Percentiles rank a stretch among this genome's conserved stretches.
Evolutionary conservation across 2,329 filamentous ascomycete genomes (phyloP).

Genomic region (Ceratocystis harringtonii): DNA sequence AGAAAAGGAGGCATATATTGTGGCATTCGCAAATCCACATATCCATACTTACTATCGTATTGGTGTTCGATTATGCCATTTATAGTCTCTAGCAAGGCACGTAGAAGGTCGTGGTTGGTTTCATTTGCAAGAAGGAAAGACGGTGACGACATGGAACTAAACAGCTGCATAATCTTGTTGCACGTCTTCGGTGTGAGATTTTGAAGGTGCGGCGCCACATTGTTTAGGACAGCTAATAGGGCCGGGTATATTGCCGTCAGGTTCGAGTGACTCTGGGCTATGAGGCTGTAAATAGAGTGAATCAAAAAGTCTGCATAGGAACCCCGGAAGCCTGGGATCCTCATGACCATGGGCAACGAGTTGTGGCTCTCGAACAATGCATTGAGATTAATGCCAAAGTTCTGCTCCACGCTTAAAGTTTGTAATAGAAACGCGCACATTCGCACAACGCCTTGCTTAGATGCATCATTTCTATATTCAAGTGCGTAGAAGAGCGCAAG

Average conservation of each 20-base stretch:
- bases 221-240: conserved; percentile 81
- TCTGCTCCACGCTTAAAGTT: conserved; percentile 82
- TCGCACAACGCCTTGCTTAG: conserved; percentile 80
- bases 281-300: conserved; percentile 84
- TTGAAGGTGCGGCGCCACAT: conserved; percentile 73
- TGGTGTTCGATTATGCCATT: conserved; percentile 85
- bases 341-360: conserved; percentile 65
- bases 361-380: conserved; percentile 80
- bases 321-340: conserved; percentile 70
- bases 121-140: conserved; percentile 88
- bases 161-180: conserved; percentile 73
- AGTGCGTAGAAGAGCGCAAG: conserved; percentile 84
- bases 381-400: conserved; percentile 81
- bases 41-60: conserved; percentile 48
- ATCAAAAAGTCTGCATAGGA: conserved; percentile 90
- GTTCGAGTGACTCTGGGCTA: conserved; percentile 80
- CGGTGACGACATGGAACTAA: conserved; percentile 82
- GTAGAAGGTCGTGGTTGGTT: conserved; percentile 67
- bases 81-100: conserved; percentile 72
- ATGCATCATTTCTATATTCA: conserved; percentile 69
- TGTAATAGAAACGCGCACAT: conserved; percentile 98
- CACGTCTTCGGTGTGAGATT: conserved; percentile 60
- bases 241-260: conserved; percentile 86
- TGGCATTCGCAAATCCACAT: background rate
- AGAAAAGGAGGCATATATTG: background rate